Evolutionary conservation across 2,329 filamentous ascomycete species (phyloP), one percentile per base, ranked within the genome.

Genomic region (Biscogniauxia marginata): DNA sequence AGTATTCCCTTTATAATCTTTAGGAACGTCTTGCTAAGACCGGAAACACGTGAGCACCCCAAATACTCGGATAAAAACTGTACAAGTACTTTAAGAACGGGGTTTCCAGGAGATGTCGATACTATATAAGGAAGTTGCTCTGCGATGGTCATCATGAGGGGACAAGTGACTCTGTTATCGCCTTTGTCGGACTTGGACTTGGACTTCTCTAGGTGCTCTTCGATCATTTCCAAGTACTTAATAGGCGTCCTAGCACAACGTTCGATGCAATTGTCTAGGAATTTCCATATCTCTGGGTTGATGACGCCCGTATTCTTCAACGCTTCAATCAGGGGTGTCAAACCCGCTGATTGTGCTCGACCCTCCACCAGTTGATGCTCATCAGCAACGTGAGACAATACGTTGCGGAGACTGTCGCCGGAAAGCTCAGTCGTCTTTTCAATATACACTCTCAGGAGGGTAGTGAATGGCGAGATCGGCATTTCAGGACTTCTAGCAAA

Each of bases 221-320:
- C 70, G 57, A 90, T 72, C 66, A 85, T 77, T 58, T 95, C 89
- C 23, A 95, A 84, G 66, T 96, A 93, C 68, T 91, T 96, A 67
- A 96, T 87, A 0, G 91, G 89, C 21, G 88, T 87, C 2, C 77
- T 86, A 16, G 87, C 86, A 63, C 90, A 90, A 21, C 93, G 84
- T 24, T 84, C 85, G 52, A 90, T 79, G 71, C 91, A 96, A 60
- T 96, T 92, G 67, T 97, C 93, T 22, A 97, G 71, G 67, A 95
- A 96, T 0, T 77, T 71, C 74, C 89, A 89, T 0, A 92, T 66
- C 4, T 65, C 56, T 8, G 60, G 43, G 60, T 70, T 70, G 21
- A 72, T 60, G 16, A 59, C 60, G 43, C 59, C 61, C 11, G 70
- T 46, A 3, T 58, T 75, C 67, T 66, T 72, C 4, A 80, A 63